Evolutionary conservation across 2,329 filamentous ascomycete genomes (phyloP).

Genomic region (Ceratocystis alfenasii): DNA sequence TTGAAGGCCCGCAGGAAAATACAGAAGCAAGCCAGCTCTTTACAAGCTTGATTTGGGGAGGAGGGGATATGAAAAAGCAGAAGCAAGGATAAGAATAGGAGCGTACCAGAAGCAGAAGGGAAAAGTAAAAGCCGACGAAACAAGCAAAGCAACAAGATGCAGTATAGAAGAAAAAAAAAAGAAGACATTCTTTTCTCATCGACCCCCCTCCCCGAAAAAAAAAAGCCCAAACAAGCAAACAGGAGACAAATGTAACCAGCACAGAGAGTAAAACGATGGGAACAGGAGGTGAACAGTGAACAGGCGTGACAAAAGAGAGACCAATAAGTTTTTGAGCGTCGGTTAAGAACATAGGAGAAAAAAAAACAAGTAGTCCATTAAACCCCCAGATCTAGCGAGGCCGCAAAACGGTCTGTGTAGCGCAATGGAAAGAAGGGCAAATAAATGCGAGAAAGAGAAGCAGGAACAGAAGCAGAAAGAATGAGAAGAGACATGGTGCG

Average conservation of each 20-base stretch:
- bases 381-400: neutral
- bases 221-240: too few relatives aligned
- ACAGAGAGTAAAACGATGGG: neutral
- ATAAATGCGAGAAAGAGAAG: neutral
- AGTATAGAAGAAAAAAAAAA: constrained; percentile 3
- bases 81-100: too few relatives aligned
- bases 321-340: too few relatives aligned
- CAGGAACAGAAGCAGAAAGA: neutral
- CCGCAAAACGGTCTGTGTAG: neutral
- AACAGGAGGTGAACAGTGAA: neutral
- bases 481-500: constrained; percentile 6
- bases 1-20: neutral
- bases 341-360: neutral
- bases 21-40: constrained; percentile 3
- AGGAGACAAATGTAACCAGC: too few relatives aligned
- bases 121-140: neutral
- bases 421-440: neutral
- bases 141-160: neutral
- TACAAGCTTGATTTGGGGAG: too few relatives aligned
- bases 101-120: neutral
- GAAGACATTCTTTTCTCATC: neutral
- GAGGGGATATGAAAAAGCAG: too few relatives aligned
- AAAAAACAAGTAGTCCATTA: neutral
- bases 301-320: neutral
- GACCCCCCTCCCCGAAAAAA: too few relatives aligned